Conservation (phyloP, 2,329 filamentous ascomycete genomes). For the Elsinoe arachidis region DNA sequence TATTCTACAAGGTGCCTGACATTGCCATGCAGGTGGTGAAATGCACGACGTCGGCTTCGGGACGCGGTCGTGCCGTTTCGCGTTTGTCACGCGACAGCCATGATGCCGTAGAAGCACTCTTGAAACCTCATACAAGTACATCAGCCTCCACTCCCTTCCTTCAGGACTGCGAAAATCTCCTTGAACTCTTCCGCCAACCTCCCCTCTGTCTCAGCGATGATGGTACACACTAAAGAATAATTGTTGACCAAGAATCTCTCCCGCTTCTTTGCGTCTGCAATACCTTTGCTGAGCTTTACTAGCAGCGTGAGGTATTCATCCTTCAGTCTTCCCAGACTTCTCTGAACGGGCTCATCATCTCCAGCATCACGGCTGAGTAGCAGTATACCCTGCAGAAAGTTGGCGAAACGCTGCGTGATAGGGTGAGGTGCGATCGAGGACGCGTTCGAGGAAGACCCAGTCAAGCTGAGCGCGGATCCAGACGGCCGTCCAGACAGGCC, state of each 20-base stretch:
- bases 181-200: conserved; percentile 68
- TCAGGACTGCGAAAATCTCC: conserved; percentile 60
- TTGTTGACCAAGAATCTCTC: conserved; percentile 92
- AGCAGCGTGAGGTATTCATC: conserved; percentile 79
- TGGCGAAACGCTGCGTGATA: conserved; percentile 89
- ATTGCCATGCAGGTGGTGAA: neutral
- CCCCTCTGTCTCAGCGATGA: conserved; percentile 64
- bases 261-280: conserved; percentile 69
- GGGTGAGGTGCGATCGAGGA: conserved; percentile 79
- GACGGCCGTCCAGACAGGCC: conserved; percentile 40
- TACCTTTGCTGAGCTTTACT: conserved; percentile 63
- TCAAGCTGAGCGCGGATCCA: conserved; percentile 46
- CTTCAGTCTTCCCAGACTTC: conserved; percentile 67
- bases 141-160: conserved; percentile 23
- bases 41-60: neutral
- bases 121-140: neutral
- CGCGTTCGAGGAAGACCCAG: conserved; percentile 48
- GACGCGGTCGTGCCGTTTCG: neutral
- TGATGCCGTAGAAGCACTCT: neutral
- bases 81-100: conserved; percentile 8
- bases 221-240: conserved; percentile 87
- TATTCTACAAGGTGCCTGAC: neutral
- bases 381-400: conserved; percentile 79
- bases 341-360: conserved; percentile 85
- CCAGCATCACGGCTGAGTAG: conserved; percentile 79